Conservation (phyloP, 805 yeast genomes). For the Lachancea quebecensis region DNA sequence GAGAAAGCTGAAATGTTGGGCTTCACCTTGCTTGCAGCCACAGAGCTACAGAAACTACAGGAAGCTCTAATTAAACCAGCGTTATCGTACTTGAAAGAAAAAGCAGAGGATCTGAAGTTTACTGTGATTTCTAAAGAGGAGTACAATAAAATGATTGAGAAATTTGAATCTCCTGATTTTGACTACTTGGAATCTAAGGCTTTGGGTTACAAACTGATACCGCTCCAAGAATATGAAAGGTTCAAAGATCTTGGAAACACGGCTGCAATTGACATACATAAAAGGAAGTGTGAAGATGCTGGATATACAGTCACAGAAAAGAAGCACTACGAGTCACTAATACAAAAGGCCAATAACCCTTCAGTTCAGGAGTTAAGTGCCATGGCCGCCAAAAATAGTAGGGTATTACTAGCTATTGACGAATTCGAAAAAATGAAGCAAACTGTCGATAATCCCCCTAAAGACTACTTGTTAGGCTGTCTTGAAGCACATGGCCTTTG, state of each 20-base stretch:
- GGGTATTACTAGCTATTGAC: neutral
- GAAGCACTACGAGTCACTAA: conserved; percentile 7
- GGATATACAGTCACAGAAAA: conserved; percentile 20
- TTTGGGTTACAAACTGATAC: neutral
- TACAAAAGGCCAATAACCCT: neutral
- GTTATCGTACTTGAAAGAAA: conserved; percentile 13
- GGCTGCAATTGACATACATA: neutral
- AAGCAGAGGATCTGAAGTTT: conserved; percentile 15
- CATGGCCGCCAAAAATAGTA: neutral
- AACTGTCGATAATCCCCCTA: conserved; percentile 12
- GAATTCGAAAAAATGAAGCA: neutral
- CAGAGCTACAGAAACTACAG: conserved; percentile 12
- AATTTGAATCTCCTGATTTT: conserved; percentile 9
- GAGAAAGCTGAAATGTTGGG: conserved; percentile 24
- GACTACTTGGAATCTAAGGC: neutral
- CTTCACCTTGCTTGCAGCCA: conserved; percentile 13
- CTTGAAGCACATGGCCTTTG: conserved; percentile 17
- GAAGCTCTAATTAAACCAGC: conserved; percentile 12
- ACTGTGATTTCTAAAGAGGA: conserved; percentile 12
- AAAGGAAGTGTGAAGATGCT: neutral
- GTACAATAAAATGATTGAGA: conserved; percentile 3
- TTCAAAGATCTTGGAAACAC: neutral
- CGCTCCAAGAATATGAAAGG: neutral
- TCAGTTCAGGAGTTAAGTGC: neutral
- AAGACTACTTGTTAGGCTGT: conserved; percentile 22